A percentile compares a stretch with the other conserved stretches of the same genome.
phyloP scores from a whole-genome alignment of 371 early-diverging fungal species.

The Mucor indicus region DNA sequence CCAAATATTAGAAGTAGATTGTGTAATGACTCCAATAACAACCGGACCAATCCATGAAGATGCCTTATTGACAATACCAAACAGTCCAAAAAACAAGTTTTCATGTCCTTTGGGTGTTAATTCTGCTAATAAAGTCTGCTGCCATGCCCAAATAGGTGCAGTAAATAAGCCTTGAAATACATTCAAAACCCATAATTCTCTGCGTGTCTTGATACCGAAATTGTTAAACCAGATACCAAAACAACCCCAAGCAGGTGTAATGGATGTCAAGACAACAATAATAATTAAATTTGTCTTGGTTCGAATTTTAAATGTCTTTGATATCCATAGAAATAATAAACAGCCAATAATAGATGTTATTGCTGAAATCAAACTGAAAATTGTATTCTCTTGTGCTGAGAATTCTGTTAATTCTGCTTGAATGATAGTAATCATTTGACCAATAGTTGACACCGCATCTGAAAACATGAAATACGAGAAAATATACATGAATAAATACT shows the following conservation, averaged over 20 bases:
- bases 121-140: constrained; percentile 34
- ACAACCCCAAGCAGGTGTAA: constrained; percentile 38
- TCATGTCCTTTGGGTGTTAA: constrained; percentile 51
- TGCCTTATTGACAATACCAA: constrained; percentile 62
- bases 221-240: constrained; percentile 23
- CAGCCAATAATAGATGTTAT: constrained; percentile 41
- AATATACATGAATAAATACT: constrained; percentile 40
- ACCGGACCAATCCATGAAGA: constrained; percentile 65
- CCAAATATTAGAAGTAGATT: constrained; percentile 32
- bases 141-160: constrained; percentile 49
- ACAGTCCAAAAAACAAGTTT: constrained; percentile 54
- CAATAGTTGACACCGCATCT: constrained; percentile 47
- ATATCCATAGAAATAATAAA: constrained; percentile 32
- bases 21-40: constrained; percentile 52
- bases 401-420: constrained; percentile 33
- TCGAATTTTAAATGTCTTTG: constrained; percentile 22
- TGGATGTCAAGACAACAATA: constrained; percentile 23
- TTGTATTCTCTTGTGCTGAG: constrained; percentile 24
- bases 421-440: constrained; percentile 25
- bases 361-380: constrained; percentile 27
- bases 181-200: constrained; percentile 39
- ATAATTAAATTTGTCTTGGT: constrained; percentile 33
- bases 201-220: constrained; percentile 24
- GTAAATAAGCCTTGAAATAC: constrained; percentile 43
- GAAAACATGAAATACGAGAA: constrained; percentile 37